phyloP scores from a whole-genome alignment of 805 yeast genomes.

The Nakazawaea anatomiae region DNA sequence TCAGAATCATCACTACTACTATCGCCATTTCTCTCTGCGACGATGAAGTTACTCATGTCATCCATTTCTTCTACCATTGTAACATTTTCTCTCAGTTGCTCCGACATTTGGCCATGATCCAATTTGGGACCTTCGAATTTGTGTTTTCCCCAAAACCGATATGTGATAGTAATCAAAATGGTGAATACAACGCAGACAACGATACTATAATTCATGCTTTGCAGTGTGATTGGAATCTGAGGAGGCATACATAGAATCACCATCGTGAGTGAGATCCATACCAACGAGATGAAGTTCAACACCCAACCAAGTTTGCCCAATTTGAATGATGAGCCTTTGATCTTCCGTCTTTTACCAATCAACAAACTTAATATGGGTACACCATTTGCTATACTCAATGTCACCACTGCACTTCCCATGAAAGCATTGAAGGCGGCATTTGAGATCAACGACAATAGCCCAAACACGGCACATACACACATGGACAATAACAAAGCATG shows the following conservation, averaged over 20 bases:
- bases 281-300: slow-evolving; percentile 50
- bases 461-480: slow-evolving; percentile 52
- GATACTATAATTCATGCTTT: slow-evolving; percentile 61
- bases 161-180: slow-evolving; percentile 42
- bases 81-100: not conserved
- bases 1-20: not conserved
- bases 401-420: slow-evolving; percentile 75
- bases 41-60: slow-evolving; percentile 1
- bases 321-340: slow-evolving; percentile 65
- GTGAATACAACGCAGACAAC: slow-evolving; percentile 49
- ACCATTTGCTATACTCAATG: slow-evolving; percentile 69
- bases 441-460: slow-evolving; percentile 62
- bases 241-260: slow-evolving; percentile 69
- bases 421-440: slow-evolving; percentile 77
- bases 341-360: slow-evolving; percentile 51
- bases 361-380: slow-evolving; percentile 66
- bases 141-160: slow-evolving; percentile 53
- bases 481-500: slow-evolving; percentile 64
- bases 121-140: slow-evolving; percentile 61
- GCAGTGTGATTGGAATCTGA: slow-evolving; percentile 43
- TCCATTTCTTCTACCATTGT: not conserved
- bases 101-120: slow-evolving; percentile 19
- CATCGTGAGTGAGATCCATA: slow-evolving; percentile 55
- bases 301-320: slow-evolving; percentile 59
- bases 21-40: not conserved